Percentiles rank a stretch among this genome's conserved stretches.
These are phyloP conservation scores for Tuber indicum DNA, from an alignment of 495 filamentous ascomycete species.

Conservation along the genomic window DNA sequence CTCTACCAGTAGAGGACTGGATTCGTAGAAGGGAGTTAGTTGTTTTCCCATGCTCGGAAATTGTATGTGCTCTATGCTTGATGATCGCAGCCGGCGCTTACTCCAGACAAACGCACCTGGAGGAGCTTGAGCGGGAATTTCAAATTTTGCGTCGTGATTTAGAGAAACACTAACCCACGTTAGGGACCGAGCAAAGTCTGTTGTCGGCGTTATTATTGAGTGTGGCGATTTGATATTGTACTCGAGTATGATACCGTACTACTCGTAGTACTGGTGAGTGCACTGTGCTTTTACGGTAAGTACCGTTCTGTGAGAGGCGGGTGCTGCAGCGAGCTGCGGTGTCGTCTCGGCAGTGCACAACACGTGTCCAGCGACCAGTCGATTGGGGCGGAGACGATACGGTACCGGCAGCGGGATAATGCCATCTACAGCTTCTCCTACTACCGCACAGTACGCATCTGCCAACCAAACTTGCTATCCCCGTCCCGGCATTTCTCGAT, in stretches of 20 bases:
- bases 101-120: neutral
- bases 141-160: no score
- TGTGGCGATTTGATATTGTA: no score
- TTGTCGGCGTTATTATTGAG: no score
- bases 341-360: neutral
- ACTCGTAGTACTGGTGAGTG: no score
- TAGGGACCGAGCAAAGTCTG: no score
- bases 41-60: neutral
- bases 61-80: neutral
- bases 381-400: neutral
- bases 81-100: neutral
- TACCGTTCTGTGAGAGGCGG: neutral
- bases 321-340: no score
- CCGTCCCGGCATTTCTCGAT: neutral
- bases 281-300: no score
- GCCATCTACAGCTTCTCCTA: neutral
- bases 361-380: neutral
- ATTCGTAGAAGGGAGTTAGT: neutral
- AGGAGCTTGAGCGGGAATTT: neutral
- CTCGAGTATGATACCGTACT: no score
- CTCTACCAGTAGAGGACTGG: neutral
- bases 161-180: no score
- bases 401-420: neutral
- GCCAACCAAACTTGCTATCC: neutral
- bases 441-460: neutral